These are phyloP conservation scores for Thielaviopsis euricoi DNA, from an alignment of 2,329 filamentous ascomycete species.

Conservation along the genomic window DNA sequence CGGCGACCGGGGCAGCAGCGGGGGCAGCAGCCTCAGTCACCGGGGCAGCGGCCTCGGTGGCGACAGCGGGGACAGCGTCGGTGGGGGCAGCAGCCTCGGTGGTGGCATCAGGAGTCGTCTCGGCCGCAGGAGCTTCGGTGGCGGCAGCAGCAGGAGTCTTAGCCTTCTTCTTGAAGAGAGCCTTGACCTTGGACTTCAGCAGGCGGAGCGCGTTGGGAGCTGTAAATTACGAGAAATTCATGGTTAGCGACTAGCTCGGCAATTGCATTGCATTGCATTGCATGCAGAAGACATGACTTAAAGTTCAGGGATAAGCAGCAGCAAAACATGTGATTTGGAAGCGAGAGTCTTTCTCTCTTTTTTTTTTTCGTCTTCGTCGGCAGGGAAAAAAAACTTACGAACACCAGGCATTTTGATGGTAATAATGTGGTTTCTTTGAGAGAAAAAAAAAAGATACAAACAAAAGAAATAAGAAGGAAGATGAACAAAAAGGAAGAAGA, in stretches of 20 bases:
- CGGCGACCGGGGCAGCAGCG: neutral
- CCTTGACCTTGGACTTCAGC: constrained; percentile 38
- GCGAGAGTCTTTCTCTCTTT: too few relatives aligned
- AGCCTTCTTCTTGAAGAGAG: constrained; percentile 32
- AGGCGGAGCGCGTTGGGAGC: constrained; percentile 35
- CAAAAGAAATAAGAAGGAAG: constrained; percentile 1
- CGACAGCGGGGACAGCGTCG: constrained; percentile 16
- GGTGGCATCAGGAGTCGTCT: neutral
- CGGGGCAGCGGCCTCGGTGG: constrained; percentile 1
- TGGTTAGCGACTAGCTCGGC: neutral
- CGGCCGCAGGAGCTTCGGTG: neutral
- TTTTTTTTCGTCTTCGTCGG: too few relatives aligned
- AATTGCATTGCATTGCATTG: neutral
- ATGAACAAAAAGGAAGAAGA: neutral
- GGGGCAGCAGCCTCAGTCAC: neutral
- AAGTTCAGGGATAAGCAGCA: neutral
- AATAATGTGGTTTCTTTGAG: neutral
- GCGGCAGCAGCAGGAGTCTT: constrained; percentile 13
- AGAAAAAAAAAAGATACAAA: neutral
- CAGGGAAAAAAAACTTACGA: constrained; percentile 6
- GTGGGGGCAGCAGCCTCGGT: constrained; percentile 1
- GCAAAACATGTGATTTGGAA: neutral
- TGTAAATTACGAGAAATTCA: constrained; percentile 15
- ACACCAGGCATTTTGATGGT: constrained; percentile 9
- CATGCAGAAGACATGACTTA: neutral